These are phyloP conservation scores for Coemansia sp. DNA, from an alignment of 192 early-diverging fungal genomes.

Conservation along the genomic window DNA sequence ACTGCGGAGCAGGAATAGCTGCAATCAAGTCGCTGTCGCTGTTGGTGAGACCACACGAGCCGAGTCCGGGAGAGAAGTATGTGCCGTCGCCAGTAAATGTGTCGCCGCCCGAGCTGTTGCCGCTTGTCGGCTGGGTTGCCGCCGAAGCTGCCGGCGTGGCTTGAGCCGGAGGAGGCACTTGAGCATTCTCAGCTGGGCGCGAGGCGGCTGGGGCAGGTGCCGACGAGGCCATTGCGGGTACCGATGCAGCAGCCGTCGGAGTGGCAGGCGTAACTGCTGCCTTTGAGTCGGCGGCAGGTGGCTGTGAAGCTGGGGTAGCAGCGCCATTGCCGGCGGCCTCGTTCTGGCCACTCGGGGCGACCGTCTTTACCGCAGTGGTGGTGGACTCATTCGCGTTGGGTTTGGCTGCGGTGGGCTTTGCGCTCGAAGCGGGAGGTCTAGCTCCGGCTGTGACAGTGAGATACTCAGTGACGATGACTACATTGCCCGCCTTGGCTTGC, in stretches of 20 bases:
- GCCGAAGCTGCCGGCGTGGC: background rate
- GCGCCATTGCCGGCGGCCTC: background rate
- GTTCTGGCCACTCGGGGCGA: conserved; percentile 10
- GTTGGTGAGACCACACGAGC: conserved; percentile 59
- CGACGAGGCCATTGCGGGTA: background rate
- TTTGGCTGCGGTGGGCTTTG: background rate
- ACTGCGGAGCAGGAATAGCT: conserved; percentile 63
- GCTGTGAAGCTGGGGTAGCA: background rate
- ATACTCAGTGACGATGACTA: background rate
- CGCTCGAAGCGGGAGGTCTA: background rate
- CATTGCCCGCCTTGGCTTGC: background rate
- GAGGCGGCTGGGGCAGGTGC: background rate
- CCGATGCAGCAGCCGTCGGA: background rate
- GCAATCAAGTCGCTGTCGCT: conserved; percentile 56
- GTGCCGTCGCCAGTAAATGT: conserved; percentile 62
- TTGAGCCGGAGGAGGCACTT: background rate
- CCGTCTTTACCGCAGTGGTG: conserved; percentile 31
- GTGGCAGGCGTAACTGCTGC: background rate
- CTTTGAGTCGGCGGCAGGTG: background rate
- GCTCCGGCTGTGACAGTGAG: background rate
- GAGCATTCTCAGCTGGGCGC: background rate
- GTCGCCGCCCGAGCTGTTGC: background rate
- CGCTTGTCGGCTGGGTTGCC: conserved; percentile 1
- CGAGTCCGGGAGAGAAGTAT: conserved; percentile 58
- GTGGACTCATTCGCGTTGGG: conserved; percentile 12